Conservation (phyloP, 1,284 basidiomycete genomes). For the Phellopilus nigrolimitatus region DNA sequence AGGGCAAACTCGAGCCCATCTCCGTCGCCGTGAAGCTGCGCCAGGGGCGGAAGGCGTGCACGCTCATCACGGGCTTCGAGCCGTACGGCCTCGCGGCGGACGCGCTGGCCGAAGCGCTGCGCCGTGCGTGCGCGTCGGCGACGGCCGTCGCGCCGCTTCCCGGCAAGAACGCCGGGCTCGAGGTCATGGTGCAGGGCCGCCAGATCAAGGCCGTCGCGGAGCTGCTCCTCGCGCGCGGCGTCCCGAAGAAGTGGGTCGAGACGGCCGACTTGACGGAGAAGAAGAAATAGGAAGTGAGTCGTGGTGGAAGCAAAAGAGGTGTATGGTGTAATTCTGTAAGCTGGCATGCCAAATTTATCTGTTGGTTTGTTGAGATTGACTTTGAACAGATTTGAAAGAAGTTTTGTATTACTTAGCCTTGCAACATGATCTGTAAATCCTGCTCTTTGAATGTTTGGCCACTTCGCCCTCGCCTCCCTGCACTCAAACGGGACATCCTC, state of each 20-base stretch:
- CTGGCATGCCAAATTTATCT: too few relatives aligned
- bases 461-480: too few relatives aligned
- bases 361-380: too few relatives aligned
- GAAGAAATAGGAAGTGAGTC: conserved; percentile 34
- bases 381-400: too few relatives aligned
- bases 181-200: conserved; percentile 81
- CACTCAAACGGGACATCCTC: too few relatives aligned
- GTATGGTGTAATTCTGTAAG: too few relatives aligned
- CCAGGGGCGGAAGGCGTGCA: conserved; percentile 74
- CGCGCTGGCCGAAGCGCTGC: conserved; percentile 74
- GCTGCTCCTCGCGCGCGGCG: conserved; percentile 60
- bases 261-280: conserved; percentile 37
- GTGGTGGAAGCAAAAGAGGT: too few relatives aligned
- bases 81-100: conserved; percentile 65
- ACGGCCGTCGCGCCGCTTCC: conserved; percentile 59
- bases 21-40: conserved; percentile 65
- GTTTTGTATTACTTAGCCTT: too few relatives aligned
- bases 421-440: too few relatives aligned
- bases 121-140: conserved; percentile 70
- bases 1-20: conserved; percentile 69
- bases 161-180: conserved; percentile 45
- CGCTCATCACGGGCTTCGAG: conserved; percentile 75
- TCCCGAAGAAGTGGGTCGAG: conserved; percentile 79
- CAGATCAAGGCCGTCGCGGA: conserved; percentile 65
- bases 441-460: too few relatives aligned